A percentile compares a stretch with the other conserved stretches of the same genome.
Conservation (phyloP, 768 basidiomycete species). For the Mycena floridula region DNA sequence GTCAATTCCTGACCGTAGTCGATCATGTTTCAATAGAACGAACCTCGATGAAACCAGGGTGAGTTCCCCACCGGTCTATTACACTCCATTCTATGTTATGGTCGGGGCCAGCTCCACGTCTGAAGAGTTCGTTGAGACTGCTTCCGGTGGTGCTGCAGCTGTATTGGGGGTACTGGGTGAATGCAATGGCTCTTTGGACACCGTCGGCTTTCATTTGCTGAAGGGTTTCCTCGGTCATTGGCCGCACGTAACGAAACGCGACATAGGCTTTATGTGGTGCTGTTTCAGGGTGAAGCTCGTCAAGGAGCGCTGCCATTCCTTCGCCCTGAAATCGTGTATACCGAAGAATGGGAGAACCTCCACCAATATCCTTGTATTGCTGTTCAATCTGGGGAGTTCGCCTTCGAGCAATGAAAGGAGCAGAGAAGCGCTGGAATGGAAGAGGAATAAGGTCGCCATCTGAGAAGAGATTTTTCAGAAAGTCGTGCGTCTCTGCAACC, state of each 20-base stretch:
- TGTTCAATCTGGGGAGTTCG: conserved; percentile 90
- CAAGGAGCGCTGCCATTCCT: conserved; percentile 84
- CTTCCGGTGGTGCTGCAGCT: conserved; percentile 98
- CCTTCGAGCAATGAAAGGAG: conserved; percentile 83
- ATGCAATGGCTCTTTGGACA: conserved; percentile 88
- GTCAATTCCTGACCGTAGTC: conserved; percentile 4
- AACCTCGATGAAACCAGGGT: conserved; percentile 92
- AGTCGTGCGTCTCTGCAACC: conserved; percentile 90
- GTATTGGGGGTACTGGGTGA: conserved; percentile 99
- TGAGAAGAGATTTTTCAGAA: conserved; percentile 86
- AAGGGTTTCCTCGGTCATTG: conserved; percentile 79
- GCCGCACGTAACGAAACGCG: conserved; percentile 91
- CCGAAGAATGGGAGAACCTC: conserved; percentile 90
- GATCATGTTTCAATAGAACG: conserved; percentile 14
- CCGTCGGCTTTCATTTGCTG: conserved; percentile 85
- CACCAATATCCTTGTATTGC: conserved; percentile 93
- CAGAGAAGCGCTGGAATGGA: conserved; percentile 84
- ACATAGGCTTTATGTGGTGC: conserved; percentile 96
- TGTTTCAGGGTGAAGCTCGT: conserved; percentile 89
- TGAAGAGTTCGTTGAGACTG: conserved; percentile 88
- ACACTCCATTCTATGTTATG: conserved; percentile 88
- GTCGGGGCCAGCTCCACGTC: conserved; percentile 55
- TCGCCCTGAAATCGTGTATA: conserved; percentile 88
- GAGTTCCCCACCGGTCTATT: conserved; percentile 96
- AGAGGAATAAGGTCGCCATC: conserved; percentile 93